phyloP scores from a whole-genome alignment of 225 moss, liverwort and hornwort species.

The Antitrichia curtipendula region DNA sequence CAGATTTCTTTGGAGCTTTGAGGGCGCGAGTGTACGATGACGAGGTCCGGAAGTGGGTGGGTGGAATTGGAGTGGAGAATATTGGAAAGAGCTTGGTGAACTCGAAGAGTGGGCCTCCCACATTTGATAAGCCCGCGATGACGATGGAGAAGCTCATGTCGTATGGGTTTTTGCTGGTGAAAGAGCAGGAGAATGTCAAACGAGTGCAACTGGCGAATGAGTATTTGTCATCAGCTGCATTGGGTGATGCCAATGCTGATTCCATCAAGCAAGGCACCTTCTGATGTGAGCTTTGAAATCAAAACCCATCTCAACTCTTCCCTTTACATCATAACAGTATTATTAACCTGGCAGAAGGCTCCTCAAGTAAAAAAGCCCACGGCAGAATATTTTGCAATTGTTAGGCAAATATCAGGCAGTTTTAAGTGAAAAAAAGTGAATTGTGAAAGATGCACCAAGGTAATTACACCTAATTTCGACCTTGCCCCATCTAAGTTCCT shows the following conservation, averaged over 20 bases:
- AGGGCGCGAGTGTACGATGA: slow-evolving; percentile 95
- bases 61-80: slow-evolving; percentile 38
- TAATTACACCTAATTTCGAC: neutral
- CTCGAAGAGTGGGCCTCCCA: slow-evolving; percentile 48
- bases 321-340: neutral
- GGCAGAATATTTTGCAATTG: neutral
- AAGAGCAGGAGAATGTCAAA: slow-evolving; percentile 92
- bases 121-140: slow-evolving; percentile 63
- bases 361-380: neutral
- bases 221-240: slow-evolving; percentile 10
- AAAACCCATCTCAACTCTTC: neutral
- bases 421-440: neutral
- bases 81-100: slow-evolving; percentile 74
- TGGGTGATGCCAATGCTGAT: slow-evolving; percentile 76
- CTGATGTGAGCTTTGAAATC: neutral
- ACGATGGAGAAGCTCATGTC: slow-evolving; percentile 35
- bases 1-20: slow-evolving; percentile 94
- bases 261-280: slow-evolving; percentile 33
- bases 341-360: neutral
- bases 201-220: slow-evolving; percentile 77
- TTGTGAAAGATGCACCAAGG: neutral
- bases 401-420: neutral
- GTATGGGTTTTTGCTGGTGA: slow-evolving; percentile 55
- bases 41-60: slow-evolving; percentile 75
- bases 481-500: neutral